A percentile compares a stretch with the other conserved stretches of the same genome.
These are phyloP conservation scores for Torrubiella hemipterigena DNA, from an alignment of 2,329 filamentous ascomycete species.

Conservation along the genomic window DNA sequence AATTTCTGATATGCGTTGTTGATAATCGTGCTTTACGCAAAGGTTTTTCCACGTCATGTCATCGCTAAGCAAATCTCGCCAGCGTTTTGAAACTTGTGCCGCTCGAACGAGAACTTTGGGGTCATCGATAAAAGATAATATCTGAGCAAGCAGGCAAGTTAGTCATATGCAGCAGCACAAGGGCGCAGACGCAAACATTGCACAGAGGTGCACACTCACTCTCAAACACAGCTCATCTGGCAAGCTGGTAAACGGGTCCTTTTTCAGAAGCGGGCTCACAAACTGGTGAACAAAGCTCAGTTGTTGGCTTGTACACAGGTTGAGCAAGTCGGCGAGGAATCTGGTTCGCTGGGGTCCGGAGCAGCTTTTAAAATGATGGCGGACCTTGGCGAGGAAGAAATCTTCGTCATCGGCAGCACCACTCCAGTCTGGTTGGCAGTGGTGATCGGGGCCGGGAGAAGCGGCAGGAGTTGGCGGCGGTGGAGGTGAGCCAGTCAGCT, in stretches of 20 bases:
- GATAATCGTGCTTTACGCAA: conserved; percentile 91
- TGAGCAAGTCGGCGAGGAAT: conserved; percentile 77
- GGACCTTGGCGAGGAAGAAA: conserved; percentile 66
- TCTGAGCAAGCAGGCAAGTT: conserved; percentile 36
- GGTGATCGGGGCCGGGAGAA: conserved; percentile 49
- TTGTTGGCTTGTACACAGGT: conserved; percentile 89
- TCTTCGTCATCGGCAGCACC: conserved; percentile 71
- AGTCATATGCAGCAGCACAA: conserved; percentile 1
- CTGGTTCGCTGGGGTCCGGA: conserved; percentile 66
- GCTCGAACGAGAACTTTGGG: conserved; percentile 86
- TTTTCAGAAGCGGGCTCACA: conserved; percentile 86
- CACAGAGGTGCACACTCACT: conserved; percentile 35
- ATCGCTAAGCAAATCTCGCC: conserved; percentile 86
- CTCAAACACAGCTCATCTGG: conserved; percentile 87
- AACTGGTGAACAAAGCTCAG: conserved; percentile 94
- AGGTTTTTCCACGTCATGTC: conserved; percentile 98
- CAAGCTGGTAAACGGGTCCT: conserved; percentile 86
- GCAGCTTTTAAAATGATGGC: conserved; percentile 68
- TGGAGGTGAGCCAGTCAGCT: conserved; percentile 47
- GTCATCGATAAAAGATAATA: conserved; percentile 94
- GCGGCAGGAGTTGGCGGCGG: conserved; percentile 55
- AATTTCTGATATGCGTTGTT: conserved; percentile 42
- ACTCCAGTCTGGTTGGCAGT: conserved; percentile 60
- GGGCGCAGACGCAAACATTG: conserved; percentile 1
- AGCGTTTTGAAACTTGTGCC: conserved; percentile 90